Conservation (phyloP, 2,329 filamentous ascomycete species). For the Graphilbum ipis-grandicollis region DNA sequence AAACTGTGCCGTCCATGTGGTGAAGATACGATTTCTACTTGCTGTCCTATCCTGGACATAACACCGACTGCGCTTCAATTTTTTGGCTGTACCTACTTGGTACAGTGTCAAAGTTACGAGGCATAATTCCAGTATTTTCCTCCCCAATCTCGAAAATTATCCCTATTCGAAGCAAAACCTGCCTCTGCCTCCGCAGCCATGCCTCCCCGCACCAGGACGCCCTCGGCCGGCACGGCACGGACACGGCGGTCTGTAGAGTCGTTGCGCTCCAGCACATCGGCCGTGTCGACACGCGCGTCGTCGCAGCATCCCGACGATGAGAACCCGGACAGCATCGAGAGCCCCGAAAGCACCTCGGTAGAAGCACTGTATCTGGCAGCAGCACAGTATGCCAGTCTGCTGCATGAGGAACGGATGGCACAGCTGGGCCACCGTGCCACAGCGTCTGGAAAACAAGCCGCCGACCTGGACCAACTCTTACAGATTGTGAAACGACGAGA, state of each 20-base stretch:
- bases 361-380: slow-evolving; percentile 1
- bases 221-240: slow-evolving; percentile 2
- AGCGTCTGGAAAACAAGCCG: slow-evolving; percentile 2
- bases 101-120: no score
- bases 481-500: slow-evolving; percentile 4
- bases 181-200: neutral
- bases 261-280: slow-evolving; percentile 3
- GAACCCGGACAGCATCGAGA: neutral
- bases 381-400: slow-evolving; percentile 4
- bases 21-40: no score
- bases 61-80: no score
- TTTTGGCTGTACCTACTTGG: no score
- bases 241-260: slow-evolving; percentile 5
- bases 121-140: no score
- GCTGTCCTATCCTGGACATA: no score
- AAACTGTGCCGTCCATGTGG: no score
- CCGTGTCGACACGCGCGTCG: slow-evolving; percentile 5
- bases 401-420: slow-evolving; percentile 8
- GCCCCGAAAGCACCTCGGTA: neutral
- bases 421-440: no score
- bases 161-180: no score
- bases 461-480: slow-evolving; percentile 6
- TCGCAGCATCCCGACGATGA: slow-evolving; percentile 3
- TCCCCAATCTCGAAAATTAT: no score
- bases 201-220: slow-evolving; percentile 1